Evolutionary conservation across 805 yeast species (phyloP).

Genomic region (Saccharomycopsis javanensis): DNA sequence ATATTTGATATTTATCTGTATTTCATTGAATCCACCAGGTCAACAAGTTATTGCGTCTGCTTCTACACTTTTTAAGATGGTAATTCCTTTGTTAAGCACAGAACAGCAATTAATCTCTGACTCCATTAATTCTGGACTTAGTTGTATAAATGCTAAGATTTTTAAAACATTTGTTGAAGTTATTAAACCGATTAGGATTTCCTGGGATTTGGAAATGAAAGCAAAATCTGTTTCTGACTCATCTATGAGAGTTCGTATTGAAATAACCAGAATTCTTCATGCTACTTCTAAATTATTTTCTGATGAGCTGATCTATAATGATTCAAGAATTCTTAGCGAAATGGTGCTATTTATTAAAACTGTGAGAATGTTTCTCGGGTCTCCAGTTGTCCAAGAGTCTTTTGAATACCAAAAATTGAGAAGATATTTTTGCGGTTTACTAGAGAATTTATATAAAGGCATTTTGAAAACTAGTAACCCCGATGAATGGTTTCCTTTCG

Average conservation of each 20-base stretch:
- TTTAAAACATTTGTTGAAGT: slow-evolving; percentile 75
- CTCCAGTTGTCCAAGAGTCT: slow-evolving; percentile 48
- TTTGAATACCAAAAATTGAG: slow-evolving; percentile 69
- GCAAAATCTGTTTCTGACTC: slow-evolving; percentile 18
- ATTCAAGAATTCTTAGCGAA: slow-evolving; percentile 59
- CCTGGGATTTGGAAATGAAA: slow-evolving; percentile 36
- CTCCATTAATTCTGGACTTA: slow-evolving; percentile 80
- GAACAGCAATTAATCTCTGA: slow-evolving; percentile 65
- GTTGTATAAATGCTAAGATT: slow-evolving; percentile 84
- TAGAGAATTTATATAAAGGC: slow-evolving; percentile 65
- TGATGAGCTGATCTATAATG: slow-evolving; percentile 42
- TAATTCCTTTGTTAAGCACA: slow-evolving; percentile 67
- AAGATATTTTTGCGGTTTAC: slow-evolving; percentile 71
- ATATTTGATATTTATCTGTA: slow-evolving; percentile 82
- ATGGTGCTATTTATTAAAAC: slow-evolving; percentile 53
- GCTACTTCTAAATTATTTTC: slow-evolving; percentile 57
- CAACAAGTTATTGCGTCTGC: slow-evolving; percentile 93
- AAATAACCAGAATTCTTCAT: slow-evolving; percentile 65
- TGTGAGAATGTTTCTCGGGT: slow-evolving; percentile 49
- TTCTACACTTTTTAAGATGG: slow-evolving; percentile 77
- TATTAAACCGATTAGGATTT: slow-evolving; percentile 48
- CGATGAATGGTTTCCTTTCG: slow-evolving; percentile 68
- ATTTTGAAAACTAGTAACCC: slow-evolving; percentile 34
- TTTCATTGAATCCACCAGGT: slow-evolving; percentile 79
- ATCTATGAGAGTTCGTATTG: slow-evolving; percentile 52